Base-by-base conservation (phyloP, 352 stramenopile genomes). In the Albugo laibachii region DNA sequence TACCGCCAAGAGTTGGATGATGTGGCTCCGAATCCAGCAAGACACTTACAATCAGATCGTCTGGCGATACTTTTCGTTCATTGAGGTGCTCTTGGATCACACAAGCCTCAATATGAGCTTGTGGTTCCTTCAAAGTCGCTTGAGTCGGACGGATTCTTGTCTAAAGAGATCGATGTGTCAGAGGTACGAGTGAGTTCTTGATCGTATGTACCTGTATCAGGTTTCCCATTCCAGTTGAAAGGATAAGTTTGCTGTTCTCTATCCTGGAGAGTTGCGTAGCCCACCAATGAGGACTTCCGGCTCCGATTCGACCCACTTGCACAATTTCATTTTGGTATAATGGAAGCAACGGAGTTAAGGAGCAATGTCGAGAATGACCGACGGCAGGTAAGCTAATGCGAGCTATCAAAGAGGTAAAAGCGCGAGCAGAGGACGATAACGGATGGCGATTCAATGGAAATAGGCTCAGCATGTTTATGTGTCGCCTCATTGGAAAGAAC, bases 181-280 rank as follows among this genome's bases (percentile, higher is more conserved):
- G 20, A 4, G 8, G 38, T 18, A 4, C 41, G 8, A 20, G 37
- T 14, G 37, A 37, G 37, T 21, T 5, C 1, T 13, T 12, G 6
- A 11, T 2, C 21, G 43, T 5, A 44, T 15, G 5, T 44, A 71
- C 59, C 55, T 69, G 61, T 5, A 86, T 48, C 35, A 86, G 80
- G 52, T 86, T 86, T 35, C 70, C 72, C 31, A 52, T 48, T 39
- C 67, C 74, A 0, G 41, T 52, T 0, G 57, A 56, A 19, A 68
- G 52, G 10, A 66, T 47, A 8, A 42, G 41, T 47, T 80, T 83
- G 42, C 50, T 69, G 3, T 52, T 58, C 37, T 86, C 62, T 34
- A 86, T 65, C 42, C 74, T 69, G 31, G 74, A 69, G 41, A 86
- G 59, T 18, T 86, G 69, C 45, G 77, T 80, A 11, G 66, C 63